phyloP scores from a whole-genome alignment of 202 grass and related monocot genomes.

The Carex arenaria region DNA sequence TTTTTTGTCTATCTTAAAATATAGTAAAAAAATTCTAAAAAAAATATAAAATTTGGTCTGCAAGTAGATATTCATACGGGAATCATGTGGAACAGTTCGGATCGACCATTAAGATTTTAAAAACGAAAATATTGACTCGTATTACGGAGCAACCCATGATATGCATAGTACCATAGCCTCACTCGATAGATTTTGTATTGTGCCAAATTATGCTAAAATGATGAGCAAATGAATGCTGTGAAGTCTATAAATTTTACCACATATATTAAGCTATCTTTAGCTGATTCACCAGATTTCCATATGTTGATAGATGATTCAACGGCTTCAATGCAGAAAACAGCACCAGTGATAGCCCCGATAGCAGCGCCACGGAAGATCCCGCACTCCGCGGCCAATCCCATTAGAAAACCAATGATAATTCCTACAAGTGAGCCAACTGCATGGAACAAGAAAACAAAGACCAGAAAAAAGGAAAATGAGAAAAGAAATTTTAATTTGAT shows the following conservation, averaged over 20 bases:
- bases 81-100: too few species aligned
- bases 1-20: too few species aligned
- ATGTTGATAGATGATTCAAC: conserved; percentile 79
- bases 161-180: too few species aligned
- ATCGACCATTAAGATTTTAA: too few species aligned
- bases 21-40: too few species aligned
- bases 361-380: conserved; percentile 63
- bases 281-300: conserved; percentile 70
- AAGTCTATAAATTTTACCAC: conserved; percentile 41
- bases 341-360: conserved; percentile 63
- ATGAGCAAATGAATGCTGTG: neutral
- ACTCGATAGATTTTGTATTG: neutral
- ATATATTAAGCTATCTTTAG: conserved; percentile 66
- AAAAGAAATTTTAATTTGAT: neutral
- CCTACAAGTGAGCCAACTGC: conserved; percentile 68
- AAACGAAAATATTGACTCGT: too few species aligned
- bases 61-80: too few species aligned
- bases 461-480: neutral
- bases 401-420: conserved; percentile 61
- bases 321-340: conserved; percentile 76
- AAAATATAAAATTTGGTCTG: too few species aligned
- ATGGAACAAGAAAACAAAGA: neutral
- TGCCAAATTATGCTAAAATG: neutral
- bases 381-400: conserved; percentile 68
- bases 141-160: too few species aligned